These are phyloP conservation scores for Yamadazyma atlantica DNA, from an alignment of 1,139 yeast species.

Conservation along the genomic window DNA sequence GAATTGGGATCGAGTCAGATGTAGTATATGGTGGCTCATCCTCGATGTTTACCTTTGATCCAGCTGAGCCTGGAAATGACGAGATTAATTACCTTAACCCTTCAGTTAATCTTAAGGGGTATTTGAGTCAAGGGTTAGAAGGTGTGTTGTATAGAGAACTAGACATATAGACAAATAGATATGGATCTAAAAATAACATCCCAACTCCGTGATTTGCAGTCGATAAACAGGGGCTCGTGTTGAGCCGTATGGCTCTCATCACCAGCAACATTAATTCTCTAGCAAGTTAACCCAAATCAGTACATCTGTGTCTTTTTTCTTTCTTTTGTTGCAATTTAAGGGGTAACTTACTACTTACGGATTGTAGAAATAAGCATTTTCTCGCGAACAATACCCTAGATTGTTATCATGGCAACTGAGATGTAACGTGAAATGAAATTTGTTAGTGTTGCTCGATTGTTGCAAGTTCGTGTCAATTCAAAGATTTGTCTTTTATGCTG, in stretches of 20 bases:
- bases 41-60: constrained; percentile 52
- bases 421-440: background rate
- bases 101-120: constrained; percentile 55
- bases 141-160: constrained; percentile 62
- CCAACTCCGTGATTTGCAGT: too few species aligned
- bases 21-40: constrained; percentile 76
- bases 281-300: too few species aligned
- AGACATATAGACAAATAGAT: too few species aligned
- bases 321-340: too few species aligned
- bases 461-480: background rate
- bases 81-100: constrained; percentile 34
- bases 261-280: too few species aligned
- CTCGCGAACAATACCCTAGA: background rate
- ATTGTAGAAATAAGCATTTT: background rate
- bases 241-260: too few species aligned
- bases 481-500: too few species aligned
- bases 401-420: constrained; percentile 2
- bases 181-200: too few species aligned
- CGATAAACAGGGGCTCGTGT: too few species aligned
- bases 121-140: constrained; percentile 60
- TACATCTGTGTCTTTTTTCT: too few species aligned
- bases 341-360: background rate
- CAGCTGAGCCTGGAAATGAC: constrained; percentile 19
- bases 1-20: constrained; percentile 72
- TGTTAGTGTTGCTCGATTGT: background rate